These are phyloP conservation scores for Monilinia laxa DNA, from an alignment of 2,329 filamentous ascomycete genomes.

Conservation along the genomic window DNA sequence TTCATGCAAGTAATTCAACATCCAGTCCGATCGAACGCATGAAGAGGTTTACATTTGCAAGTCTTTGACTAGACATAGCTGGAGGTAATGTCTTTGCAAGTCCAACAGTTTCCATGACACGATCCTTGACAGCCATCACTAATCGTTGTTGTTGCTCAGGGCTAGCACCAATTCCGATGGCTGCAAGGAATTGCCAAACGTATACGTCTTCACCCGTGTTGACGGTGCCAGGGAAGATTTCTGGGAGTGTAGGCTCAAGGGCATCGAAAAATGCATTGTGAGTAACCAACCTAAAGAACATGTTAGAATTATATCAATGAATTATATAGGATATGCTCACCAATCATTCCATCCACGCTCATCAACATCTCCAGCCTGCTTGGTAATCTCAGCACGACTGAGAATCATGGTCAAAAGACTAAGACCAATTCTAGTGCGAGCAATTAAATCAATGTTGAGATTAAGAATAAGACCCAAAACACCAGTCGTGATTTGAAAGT, in stretches of 20 bases:
- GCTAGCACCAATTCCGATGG: conserved; percentile 88
- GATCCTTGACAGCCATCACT: conserved; percentile 94
- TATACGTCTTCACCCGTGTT: conserved; percentile 91
- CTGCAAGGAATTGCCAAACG: conserved; percentile 96
- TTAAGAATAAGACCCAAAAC: conserved; percentile 81
- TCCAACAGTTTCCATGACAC: conserved; percentile 91
- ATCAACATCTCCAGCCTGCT: conserved; percentile 70
- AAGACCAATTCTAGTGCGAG: conserved; percentile 82
- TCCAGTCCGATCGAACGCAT: conserved; percentile 99
- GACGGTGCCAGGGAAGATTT: conserved; percentile 89
- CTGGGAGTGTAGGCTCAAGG: conserved; percentile 77
- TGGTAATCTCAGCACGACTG: conserved; percentile 89
- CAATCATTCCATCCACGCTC: conserved; percentile 80
- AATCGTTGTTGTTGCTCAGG: conserved; percentile 94
- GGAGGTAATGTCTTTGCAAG: conserved; percentile 86
- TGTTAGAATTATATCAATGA: conserved; percentile 38
- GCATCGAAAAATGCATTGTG: conserved; percentile 87
- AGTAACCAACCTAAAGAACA: conserved; percentile 58
- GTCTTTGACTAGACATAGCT: conserved; percentile 78
- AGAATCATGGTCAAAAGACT: conserved; percentile 91
- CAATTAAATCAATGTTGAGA: conserved; percentile 79
- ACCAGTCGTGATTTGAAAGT: conserved; percentile 86
- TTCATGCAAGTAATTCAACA: conserved; percentile 63
- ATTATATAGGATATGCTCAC: conserved; percentile 45
- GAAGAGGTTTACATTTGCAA: conserved; percentile 94